phyloP scores from a whole-genome alignment of 805 yeast genomes.

The Pichia nakasei region DNA sequence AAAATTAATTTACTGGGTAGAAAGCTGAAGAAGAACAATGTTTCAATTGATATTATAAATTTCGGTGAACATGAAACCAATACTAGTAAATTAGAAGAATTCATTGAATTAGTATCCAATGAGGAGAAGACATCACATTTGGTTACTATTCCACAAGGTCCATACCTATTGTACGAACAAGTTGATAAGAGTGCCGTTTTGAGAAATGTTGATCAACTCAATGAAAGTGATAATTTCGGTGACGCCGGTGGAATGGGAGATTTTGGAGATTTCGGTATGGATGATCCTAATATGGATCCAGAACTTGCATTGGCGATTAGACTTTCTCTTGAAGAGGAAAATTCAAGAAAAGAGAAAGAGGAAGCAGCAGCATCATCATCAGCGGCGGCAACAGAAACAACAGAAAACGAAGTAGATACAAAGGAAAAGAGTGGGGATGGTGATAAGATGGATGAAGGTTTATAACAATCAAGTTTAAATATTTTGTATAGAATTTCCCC shows the following conservation, averaged over 20 bases:
- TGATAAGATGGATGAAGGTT: constrained; percentile 10
- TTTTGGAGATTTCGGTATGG: constrained; percentile 49
- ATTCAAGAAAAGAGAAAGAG: constrained; percentile 79
- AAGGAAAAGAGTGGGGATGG: constrained; percentile 9
- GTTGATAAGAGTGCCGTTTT: constrained; percentile 71
- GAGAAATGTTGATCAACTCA: constrained; percentile 49
- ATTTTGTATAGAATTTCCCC: neutral
- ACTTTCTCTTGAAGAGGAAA: constrained; percentile 90
- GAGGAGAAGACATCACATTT: constrained; percentile 59
- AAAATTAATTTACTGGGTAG: constrained; percentile 81
- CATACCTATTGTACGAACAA: constrained; percentile 73
- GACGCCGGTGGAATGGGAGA: constrained; percentile 32
- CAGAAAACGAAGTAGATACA: constrained; percentile 10
- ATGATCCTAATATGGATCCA: constrained; percentile 90
- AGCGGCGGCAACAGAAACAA: constrained; percentile 19
- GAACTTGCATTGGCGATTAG: constrained; percentile 94
- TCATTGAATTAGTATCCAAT: constrained; percentile 49
- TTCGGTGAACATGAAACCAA: constrained; percentile 85
- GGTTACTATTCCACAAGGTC: constrained; percentile 82
- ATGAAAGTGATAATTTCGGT: constrained; percentile 17
- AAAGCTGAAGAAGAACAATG: constrained; percentile 85
- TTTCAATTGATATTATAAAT: constrained; percentile 82
- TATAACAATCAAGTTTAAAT: neutral
- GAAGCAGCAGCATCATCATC: constrained; percentile 17
- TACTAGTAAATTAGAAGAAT: constrained; percentile 69